Evolutionary conservation across 352 stramenopile species (phyloP).

Genomic region (Poterioochromonas sp.): DNA sequence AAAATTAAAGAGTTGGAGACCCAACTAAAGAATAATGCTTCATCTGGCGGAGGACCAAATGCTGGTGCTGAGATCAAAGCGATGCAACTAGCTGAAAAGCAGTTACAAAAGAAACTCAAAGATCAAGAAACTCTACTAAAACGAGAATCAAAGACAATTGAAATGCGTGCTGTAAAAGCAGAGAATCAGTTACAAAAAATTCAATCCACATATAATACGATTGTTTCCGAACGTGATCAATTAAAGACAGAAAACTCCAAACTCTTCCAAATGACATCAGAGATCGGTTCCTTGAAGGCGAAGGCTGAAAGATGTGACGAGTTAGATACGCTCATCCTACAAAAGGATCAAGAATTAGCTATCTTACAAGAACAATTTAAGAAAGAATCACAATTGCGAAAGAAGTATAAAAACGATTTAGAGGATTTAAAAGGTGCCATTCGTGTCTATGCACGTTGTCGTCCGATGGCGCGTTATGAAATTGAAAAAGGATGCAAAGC

Average conservation of each 20-base stretch:
- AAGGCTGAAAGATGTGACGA: slow-evolving; percentile 34
- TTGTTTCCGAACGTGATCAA: slow-evolving; percentile 27
- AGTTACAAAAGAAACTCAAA: slow-evolving; percentile 32
- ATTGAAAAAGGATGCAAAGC: slow-evolving; percentile 59
- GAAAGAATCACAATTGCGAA: slow-evolving; percentile 73
- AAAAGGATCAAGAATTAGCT: slow-evolving; percentile 38
- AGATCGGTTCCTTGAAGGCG: slow-evolving; percentile 39
- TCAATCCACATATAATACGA: background rate
- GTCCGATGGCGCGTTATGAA: slow-evolving; percentile 75
- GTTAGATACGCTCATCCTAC: slow-evolving; percentile 36
- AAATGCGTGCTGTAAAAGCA: slow-evolving; percentile 35
- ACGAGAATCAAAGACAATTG: slow-evolving; percentile 43
- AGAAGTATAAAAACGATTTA: slow-evolving; percentile 90
- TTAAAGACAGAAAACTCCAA: background rate
- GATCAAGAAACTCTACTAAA: slow-evolving; percentile 33
- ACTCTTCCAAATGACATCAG: slow-evolving; percentile 32
- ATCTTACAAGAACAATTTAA: slow-evolving; percentile 41
- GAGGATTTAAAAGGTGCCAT: slow-evolving; percentile 92
- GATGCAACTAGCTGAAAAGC: slow-evolving; percentile 9
- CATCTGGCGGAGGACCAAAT: background rate
- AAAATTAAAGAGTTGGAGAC: slow-evolving; percentile 41
- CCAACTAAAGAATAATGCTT: slow-evolving; percentile 22
- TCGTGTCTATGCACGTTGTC: slow-evolving; percentile 75
- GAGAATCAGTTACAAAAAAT: slow-evolving; percentile 32
- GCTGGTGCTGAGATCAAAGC: slow-evolving; percentile 13